Base-by-base conservation (phyloP, 805 yeast genomes). In the Yueomyces sinensis region DNA sequence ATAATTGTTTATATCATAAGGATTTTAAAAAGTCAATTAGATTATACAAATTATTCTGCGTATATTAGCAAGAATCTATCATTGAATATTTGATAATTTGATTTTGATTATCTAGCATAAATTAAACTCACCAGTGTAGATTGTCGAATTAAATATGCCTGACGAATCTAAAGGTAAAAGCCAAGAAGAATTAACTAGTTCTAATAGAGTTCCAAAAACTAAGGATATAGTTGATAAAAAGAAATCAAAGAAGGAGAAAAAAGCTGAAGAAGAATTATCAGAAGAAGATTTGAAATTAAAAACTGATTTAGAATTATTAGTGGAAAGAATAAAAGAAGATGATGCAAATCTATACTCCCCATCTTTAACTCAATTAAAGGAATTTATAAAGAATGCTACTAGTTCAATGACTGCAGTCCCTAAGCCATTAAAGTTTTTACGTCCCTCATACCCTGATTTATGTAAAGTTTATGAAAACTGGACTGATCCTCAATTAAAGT, bases 351-450 rank as follows among this genome's bases (percentile, higher is more conserved):
- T 73, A 16, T 81, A 82, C 52, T 59, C 60, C 25, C 61, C 73
- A 11, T 70, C 84, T n/a, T 66, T 91, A 46, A 66, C 68, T 29
- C 66, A 76, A 34, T 69, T 91, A 56, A 86, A 84, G 52, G 71
- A 68, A 32, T 74, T 74, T 47, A 87, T 91, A 49, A 74, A 83
- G 44, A 93, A 91, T 36, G 82, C 96, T 11, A 91, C 99, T 3
- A 82, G 95, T 27, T 87, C 96, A 7, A 91, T 91, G 96, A 91
- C 98, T 2, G 99, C 99, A 3, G 98, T 91, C 34, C 99, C 99
- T 27, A 91, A 91, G 59, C 99, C 99, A 4, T 72, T 91, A 61
- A 93, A 91, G 64, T 91, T 91, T 55, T 68, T 91, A 43, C 75
- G 95, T 50, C 95, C 96, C 6, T 82, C 76, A 50, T 91, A 78